Percentiles rank a stretch among this genome's conserved stretches.
These are phyloP conservation scores for Calonectria fujianensis DNA, from an alignment of 2,329 filamentous ascomycete genomes.

Conservation along the genomic window DNA sequence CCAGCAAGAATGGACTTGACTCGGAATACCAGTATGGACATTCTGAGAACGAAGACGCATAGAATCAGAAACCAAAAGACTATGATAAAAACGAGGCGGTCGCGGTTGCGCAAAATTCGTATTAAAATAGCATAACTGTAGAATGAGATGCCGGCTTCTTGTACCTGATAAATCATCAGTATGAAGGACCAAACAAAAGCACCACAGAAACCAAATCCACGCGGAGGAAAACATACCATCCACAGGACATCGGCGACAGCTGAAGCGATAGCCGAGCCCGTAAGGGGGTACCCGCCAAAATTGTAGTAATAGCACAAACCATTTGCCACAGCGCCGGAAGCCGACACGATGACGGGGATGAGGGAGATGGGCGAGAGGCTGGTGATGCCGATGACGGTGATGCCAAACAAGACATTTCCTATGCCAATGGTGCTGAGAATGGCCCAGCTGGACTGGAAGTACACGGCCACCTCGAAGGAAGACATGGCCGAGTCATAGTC, in stretches of 20 bases:
- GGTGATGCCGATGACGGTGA: slow-evolving; percentile 61
- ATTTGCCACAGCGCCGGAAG: slow-evolving; percentile 61
- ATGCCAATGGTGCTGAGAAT: slow-evolving; percentile 65
- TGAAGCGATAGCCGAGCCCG: slow-evolving; percentile 57
- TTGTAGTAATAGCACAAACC: slow-evolving; percentile 64
- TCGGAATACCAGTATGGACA: slow-evolving; percentile 60
- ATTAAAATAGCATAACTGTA: slow-evolving; percentile 72
- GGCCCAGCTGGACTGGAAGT: slow-evolving; percentile 64
- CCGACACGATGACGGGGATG: slow-evolving; percentile 62
- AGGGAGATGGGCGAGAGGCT: slow-evolving; percentile 55
- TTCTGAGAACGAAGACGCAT: slow-evolving; percentile 69
- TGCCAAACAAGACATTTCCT: slow-evolving; percentile 61
- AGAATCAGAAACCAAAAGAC: slow-evolving; percentile 75
- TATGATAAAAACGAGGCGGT: slow-evolving; percentile 65
- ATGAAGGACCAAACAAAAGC: background rate
- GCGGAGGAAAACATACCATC: slow-evolving; percentile 56
- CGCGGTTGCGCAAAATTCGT: slow-evolving; percentile 67
- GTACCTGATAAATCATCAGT: slow-evolving; percentile 54
- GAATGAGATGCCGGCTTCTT: slow-evolving; percentile 65
- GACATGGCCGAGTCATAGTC: slow-evolving; percentile 30
- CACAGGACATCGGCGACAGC: slow-evolving; percentile 63
- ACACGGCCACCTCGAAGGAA: slow-evolving; percentile 47
- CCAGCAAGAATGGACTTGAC: slow-evolving; percentile 55
- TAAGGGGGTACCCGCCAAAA: slow-evolving; percentile 45
- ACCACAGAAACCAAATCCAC: background rate